These are phyloP conservation scores for Malassezia brasiliensis DNA, from an alignment of 1,284 basidiomycete species.

Conservation along the genomic window DNA sequence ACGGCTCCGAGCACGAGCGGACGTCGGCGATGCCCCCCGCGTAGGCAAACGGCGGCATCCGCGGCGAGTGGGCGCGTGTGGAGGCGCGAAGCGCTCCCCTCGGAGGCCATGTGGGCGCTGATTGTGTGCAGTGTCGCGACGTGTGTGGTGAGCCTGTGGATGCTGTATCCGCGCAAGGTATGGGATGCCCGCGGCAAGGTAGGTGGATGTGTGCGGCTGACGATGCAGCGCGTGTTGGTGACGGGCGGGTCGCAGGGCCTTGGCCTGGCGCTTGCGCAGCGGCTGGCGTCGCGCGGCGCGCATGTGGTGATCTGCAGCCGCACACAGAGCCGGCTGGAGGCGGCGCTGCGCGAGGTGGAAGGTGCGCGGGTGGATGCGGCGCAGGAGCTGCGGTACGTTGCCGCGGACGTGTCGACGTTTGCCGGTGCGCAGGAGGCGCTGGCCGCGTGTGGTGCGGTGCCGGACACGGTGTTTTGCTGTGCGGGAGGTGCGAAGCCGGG, in stretches of 20 bases:
- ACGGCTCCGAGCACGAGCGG: not conserved
- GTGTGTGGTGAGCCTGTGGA: not conserved
- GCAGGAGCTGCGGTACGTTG: slow-evolving; percentile 24
- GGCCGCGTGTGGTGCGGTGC: slow-evolving; percentile 50
- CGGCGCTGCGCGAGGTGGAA: slow-evolving; percentile 59
- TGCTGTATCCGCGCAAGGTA: too few relatives aligned
- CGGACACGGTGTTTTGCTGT: slow-evolving; percentile 65
- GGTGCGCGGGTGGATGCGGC: slow-evolving; percentile 36
- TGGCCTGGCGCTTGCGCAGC: slow-evolving; percentile 62
- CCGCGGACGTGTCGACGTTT: slow-evolving; percentile 41
- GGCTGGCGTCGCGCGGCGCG: slow-evolving; percentile 63
- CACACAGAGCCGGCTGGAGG: slow-evolving; percentile 57
- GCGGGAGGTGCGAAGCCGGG: slow-evolving; percentile 62
- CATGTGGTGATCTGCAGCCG: slow-evolving; percentile 73
- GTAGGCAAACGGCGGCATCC: slow-evolving; percentile 6
- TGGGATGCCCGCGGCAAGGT: slow-evolving; percentile 8
- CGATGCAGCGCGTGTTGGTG: slow-evolving; percentile 51
- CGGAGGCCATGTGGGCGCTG: not conserved
- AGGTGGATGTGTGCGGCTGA: not conserved
- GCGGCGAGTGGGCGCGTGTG: not conserved
- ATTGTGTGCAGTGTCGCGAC: not conserved
- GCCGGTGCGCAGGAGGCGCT: slow-evolving; percentile 25
- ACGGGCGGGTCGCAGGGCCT: slow-evolving; percentile 73
- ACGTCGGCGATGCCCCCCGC: not conserved
- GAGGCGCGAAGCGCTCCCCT: not conserved